A percentile compares a stretch with the other conserved stretches of the same genome.
These are phyloP conservation scores for Wickerhamomyces canadensis DNA, from an alignment of 805 yeast genomes.

Conservation along the genomic window DNA sequence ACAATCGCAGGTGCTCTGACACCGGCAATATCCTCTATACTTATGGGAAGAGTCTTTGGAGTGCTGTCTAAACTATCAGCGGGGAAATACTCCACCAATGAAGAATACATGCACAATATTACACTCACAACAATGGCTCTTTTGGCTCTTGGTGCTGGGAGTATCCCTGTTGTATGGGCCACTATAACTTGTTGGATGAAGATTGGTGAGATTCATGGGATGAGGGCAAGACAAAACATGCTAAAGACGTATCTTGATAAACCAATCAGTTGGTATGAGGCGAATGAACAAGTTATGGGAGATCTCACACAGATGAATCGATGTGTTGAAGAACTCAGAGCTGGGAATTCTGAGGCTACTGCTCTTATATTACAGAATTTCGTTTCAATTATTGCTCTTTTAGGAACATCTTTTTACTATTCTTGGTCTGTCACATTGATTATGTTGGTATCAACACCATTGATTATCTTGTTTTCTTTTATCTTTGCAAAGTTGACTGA, in stretches of 20 bases:
- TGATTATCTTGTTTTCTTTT: conserved; percentile 46
- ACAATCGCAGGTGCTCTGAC: conserved; percentile 49
- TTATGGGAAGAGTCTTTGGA: conserved; percentile 62
- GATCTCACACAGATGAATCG: conserved; percentile 60
- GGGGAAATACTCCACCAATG: conserved; percentile 27
- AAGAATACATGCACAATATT: conserved; percentile 32
- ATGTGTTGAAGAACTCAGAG: conserved; percentile 67
- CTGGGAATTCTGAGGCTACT: conserved; percentile 61
- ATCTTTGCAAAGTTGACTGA: conserved; percentile 48
- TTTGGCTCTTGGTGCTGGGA: conserved; percentile 40
- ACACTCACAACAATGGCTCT: conserved; percentile 36
- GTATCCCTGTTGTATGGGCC: conserved; percentile 42
- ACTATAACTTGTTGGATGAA: conserved; percentile 58
- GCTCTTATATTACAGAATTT: conserved; percentile 51
- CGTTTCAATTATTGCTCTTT: conserved; percentile 47
- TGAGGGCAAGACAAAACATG: conserved; percentile 44
- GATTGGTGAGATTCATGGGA: conserved; percentile 68
- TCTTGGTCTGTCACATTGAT: conserved; percentile 86
- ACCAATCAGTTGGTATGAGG: conserved; percentile 60
- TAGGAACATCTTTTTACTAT: conserved; percentile 62
- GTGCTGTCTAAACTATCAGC: conserved; percentile 30
- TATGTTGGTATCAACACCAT: conserved; percentile 68
- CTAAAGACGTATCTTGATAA: conserved; percentile 40
- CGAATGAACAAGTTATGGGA: conserved; percentile 51
- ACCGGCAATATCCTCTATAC: conserved; percentile 55